A percentile compares a stretch with the other conserved stretches of the same genome.
Evolutionary conservation across 495 filamentous ascomycete species (phyloP).

Genomic region (Pyrenula massariospora): DNA sequence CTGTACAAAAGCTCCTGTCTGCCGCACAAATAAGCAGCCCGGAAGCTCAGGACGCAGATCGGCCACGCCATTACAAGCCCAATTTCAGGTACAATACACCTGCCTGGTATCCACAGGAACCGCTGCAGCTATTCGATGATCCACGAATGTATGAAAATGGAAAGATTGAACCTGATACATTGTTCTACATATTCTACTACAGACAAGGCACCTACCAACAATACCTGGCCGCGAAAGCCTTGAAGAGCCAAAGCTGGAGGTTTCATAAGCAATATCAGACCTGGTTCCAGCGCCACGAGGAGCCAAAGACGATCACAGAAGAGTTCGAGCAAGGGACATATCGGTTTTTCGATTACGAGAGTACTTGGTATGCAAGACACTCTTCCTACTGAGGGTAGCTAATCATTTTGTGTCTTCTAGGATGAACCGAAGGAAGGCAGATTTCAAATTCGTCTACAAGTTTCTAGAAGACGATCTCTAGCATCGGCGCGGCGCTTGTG

Average conservation of each 20-base stretch:
- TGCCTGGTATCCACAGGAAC: conserved; percentile 83
- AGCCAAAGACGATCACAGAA: conserved; percentile 95
- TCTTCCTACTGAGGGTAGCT: conserved; percentile 3
- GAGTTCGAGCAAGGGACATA: conserved; percentile 98
- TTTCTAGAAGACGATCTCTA: conserved; percentile 88
- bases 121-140: conserved; percentile 80
- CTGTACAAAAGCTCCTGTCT: conserved; percentile 60
- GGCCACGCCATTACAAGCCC: conserved; percentile 73
- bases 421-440: conserved; percentile 98
- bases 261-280: conserved; percentile 99
- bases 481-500: not conserved
- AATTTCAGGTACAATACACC: conserved; percentile 68
- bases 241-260: conserved; percentile 95
- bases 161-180: conserved; percentile 82
- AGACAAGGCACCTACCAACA: conserved; percentile 92
- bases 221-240: conserved; percentile 86
- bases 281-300: conserved; percentile 97
- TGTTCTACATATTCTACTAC: conserved; percentile 99
- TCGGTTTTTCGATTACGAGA: conserved; percentile 98
- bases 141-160: conserved; percentile 63
- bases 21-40: conserved; percentile 60
- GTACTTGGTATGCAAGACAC: conserved; percentile 70
- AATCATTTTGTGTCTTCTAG: conserved; percentile 29
- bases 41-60: conserved; percentile 65
- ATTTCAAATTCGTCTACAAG: conserved; percentile 98